Percentiles rank a stretch among this genome's conserved stretches.
These are phyloP conservation scores for Irpex lacteus DNA, from an alignment of 1,284 basidiomycete species.

Conservation along the genomic window DNA sequence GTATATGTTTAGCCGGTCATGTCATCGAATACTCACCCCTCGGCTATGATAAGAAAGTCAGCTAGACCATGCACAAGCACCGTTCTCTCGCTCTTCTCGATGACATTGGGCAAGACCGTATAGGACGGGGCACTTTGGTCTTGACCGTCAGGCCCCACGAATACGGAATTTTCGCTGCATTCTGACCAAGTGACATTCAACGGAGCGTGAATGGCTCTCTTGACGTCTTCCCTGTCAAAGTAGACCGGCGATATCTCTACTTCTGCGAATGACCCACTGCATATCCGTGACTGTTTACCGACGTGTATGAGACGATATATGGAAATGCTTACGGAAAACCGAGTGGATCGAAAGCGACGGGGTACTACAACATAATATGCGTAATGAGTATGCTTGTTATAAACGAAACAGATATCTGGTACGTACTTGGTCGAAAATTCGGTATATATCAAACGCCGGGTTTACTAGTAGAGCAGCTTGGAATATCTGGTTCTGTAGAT, in stretches of 20 bases:
- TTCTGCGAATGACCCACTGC: conserved; percentile 59
- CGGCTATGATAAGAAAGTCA: conserved; percentile 69
- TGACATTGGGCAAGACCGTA: conserved; percentile 67
- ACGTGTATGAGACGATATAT: not conserved
- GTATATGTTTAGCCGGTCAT: not conserved
- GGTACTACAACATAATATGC: conserved; percentile 33
- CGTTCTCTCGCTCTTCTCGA: conserved; percentile 68
- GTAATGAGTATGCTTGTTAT: not conserved
- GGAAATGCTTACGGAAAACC: conserved; percentile 59
- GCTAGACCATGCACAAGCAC: conserved; percentile 73
- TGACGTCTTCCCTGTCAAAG: conserved; percentile 71
- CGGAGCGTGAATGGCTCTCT: conserved; percentile 72
- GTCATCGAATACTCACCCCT: conserved; percentile 47
- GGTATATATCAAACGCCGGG: conserved; percentile 75
- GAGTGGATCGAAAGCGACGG: conserved; percentile 71
- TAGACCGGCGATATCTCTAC: conserved; percentile 46
- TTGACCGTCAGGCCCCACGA: conserved; percentile 41
- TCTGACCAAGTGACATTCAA: conserved; percentile 57
- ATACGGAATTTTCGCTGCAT: conserved; percentile 61
- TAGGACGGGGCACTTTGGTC: conserved; percentile 64
- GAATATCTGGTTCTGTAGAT: conserved; percentile 65
- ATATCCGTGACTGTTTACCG: not conserved
- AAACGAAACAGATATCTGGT: conserved; percentile 15
- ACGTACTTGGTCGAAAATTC: conserved; percentile 62
- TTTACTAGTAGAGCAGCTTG: conserved; percentile 58